Evolutionary conservation across 2,329 filamentous ascomycete genomes (phyloP), one percentile per base, ranked within the genome.

Genomic region (Arthroderma uncinatum): DNA sequence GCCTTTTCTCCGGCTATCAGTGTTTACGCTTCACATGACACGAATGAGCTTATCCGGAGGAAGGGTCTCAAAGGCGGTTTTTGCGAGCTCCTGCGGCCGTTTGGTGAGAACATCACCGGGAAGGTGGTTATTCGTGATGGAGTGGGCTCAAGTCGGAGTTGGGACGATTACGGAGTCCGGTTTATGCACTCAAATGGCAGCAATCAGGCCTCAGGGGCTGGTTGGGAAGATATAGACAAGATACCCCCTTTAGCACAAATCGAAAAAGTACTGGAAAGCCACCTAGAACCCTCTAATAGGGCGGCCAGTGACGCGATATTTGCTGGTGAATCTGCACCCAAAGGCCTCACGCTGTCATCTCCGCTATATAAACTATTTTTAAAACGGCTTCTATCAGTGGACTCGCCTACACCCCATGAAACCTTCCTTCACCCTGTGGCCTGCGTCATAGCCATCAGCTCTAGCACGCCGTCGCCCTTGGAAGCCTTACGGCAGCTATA

Each of bases 381-480:
- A 50, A 83, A 89, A 30, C 83, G 91, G 54, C 71, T 98, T 39
- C 75, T 98, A 7, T 95, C 90, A 0, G 85, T 86, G 12, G 76
- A 92, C 40, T 82, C 88, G 0, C 74, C 94, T 47, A 82, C 85
- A 2, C 84, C 90, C 0, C 90, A 96, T 65, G 93, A 98, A 73
- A 93, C 93, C 0, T 95, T 97, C 71, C 82, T 87, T 4, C 93
- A 98, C 69, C 93, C 94, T 0, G 92, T 97, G 21, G 91, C 92
- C 4, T 92, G 90, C 66, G 83, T 98, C 40, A 92, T 97, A 69
- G 90, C 90, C 25, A 95, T 97, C 66, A 97, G 90, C 70, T 97
- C 93, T 8, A 82, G 87, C 58, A 95, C 90, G 64, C 76, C 82
- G 30, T 78, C 83, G 14, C 92, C 94, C 0, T 91, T 97, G 62